Conservation (phyloP, 805 yeast genomes). For the Saccharomycopsis capsularis region DNA sequence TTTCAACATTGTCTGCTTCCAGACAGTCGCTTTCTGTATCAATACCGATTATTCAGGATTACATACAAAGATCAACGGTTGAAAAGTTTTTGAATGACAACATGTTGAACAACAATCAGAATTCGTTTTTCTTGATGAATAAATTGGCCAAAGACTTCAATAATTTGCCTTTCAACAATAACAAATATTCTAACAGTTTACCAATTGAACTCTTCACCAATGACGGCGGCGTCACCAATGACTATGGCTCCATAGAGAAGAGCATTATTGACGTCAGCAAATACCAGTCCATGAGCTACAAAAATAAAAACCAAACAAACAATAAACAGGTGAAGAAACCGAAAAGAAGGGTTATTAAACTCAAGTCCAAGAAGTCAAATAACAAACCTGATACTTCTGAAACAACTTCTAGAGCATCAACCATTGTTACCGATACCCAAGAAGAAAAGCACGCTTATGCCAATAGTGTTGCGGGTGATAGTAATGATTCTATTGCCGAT, state of each 20-base stretch:
- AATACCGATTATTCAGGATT: constrained; percentile 50
- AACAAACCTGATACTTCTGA: background rate
- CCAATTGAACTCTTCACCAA: constrained; percentile 17
- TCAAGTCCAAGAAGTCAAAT: constrained; percentile 14
- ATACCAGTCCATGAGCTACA: constrained; percentile 20
- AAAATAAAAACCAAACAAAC: constrained; percentile 15
- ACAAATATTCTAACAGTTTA: constrained; percentile 13
- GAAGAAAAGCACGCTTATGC: too few relatives aligned
- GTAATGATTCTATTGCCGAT: constrained; percentile 1
- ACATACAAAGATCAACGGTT: constrained; percentile 50
- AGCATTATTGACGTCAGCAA: constrained; percentile 19
- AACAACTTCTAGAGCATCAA: background rate
- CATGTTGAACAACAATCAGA: constrained; percentile 11
- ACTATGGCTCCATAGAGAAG: constrained; percentile 15
- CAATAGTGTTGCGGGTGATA: background rate
- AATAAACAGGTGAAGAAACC: constrained; percentile 23
- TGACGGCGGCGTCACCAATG: background rate
- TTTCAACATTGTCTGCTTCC: constrained; percentile 62
- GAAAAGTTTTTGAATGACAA: constrained; percentile 24
- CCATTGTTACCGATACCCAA: background rate
- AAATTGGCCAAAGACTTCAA: constrained; percentile 14
- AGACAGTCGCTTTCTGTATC: constrained; percentile 75
- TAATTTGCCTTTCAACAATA: constrained; percentile 10
- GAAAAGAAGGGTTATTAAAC: constrained; percentile 27
- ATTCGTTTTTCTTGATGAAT: constrained; percentile 13